Conservation (phyloP, 2,329 filamentous ascomycete species). For the Cucurbitaria berberidis region DNA sequence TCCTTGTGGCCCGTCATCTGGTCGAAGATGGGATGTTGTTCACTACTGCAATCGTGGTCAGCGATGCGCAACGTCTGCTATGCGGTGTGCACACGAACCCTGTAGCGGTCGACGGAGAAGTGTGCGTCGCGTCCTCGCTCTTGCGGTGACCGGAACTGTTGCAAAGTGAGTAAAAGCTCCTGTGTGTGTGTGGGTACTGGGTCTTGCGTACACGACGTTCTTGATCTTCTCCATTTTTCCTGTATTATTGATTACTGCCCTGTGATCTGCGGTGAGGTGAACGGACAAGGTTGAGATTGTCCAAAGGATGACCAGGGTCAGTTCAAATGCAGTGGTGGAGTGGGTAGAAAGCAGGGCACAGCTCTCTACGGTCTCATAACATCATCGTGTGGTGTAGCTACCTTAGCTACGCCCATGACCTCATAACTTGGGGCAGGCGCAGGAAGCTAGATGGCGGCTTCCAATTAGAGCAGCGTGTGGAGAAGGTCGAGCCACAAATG, state of each 20-base stretch:
- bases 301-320: constrained; percentile 11
- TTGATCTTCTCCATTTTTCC: constrained; percentile 54
- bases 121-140: constrained; percentile 33
- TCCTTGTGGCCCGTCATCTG: constrained; percentile 28
- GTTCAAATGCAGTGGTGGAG: constrained; percentile 10
- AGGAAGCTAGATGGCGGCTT: constrained; percentile 20
- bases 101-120: constrained; percentile 19
- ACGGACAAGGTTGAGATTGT: constrained; percentile 1
- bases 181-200: constrained; percentile 30
- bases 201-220: constrained; percentile 49
- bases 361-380: constrained; percentile 16
- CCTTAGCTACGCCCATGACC: constrained; percentile 17
- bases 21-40: constrained; percentile 38
- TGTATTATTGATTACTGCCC: constrained; percentile 3
- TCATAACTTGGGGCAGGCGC: constrained; percentile 21
- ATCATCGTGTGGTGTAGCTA: constrained; percentile 25
- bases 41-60: constrained; percentile 15
- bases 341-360: constrained; percentile 32
- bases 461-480: constrained; percentile 20
- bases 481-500: constrained; percentile 15
- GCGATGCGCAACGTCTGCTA: not conserved
- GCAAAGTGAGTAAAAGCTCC: constrained; percentile 32
- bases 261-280: constrained; percentile 7
- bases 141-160: constrained; percentile 35
- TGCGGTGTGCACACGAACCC: constrained; percentile 3